Conservation (phyloP, 179 eudicot genomes). For the Heliamphora pulchella region DNA sequence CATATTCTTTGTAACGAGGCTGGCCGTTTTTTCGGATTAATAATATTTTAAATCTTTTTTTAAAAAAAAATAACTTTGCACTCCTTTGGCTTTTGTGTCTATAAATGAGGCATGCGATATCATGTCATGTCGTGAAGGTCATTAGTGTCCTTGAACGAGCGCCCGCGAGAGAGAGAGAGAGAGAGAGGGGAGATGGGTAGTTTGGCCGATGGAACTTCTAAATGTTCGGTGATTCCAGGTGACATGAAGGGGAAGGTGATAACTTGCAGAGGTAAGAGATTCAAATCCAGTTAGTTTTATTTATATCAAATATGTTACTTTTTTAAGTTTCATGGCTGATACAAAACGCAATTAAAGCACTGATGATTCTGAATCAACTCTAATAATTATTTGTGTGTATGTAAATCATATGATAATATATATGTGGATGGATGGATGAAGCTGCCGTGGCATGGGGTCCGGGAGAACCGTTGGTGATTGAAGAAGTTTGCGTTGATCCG, state of each 20-base stretch:
- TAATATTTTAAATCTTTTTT: too few relatives aligned
- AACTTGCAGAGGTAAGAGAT: slow-evolving; percentile 37
- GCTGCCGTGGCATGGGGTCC: slow-evolving; percentile 62
- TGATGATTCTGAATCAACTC: background rate
- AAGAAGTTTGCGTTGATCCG: slow-evolving; percentile 50
- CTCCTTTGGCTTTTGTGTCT: too few relatives aligned
- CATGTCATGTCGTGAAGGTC: background rate
- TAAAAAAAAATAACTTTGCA: too few relatives aligned
- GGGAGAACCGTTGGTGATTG: slow-evolving; percentile 48
- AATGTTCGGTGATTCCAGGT: slow-evolving; percentile 11
- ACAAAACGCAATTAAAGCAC: too few relatives aligned
- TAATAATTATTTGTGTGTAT: background rate
- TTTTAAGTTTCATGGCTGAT: background rate
- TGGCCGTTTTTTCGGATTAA: too few relatives aligned
- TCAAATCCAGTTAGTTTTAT: background rate
- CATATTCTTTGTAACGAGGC: too few relatives aligned
- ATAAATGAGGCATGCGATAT: too few relatives aligned
- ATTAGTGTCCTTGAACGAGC: background rate
- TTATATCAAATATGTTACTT: background rate
- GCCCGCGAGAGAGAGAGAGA: background rate
- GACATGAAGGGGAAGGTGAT: slow-evolving; percentile 34
- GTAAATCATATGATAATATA: background rate
- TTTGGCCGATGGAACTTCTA: slow-evolving; percentile 10
- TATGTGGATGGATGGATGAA: slow-evolving; percentile 4
- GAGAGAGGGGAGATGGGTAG: slow-evolving; percentile 14